Conservation (phyloP, 2,329 filamentous ascomycete species). For the Fusarium acutatum region DNA sequence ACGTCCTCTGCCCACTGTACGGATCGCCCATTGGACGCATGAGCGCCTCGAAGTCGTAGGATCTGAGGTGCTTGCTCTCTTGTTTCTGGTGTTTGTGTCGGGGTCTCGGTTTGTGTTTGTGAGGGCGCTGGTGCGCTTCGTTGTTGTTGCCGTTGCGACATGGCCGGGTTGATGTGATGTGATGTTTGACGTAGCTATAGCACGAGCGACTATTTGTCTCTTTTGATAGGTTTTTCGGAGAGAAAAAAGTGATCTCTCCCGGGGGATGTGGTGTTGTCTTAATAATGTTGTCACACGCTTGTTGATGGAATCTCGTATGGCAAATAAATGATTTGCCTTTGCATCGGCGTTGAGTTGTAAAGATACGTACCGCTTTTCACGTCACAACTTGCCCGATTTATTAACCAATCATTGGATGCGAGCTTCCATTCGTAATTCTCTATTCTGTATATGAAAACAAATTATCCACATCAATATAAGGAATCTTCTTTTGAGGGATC, state of each 20-base stretch:
- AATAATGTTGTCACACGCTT: slow-evolving; percentile 18
- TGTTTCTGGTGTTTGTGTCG: slow-evolving; percentile 40
- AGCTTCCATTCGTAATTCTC: not conserved
- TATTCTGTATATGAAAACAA: not conserved
- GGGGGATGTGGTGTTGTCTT: not conserved
- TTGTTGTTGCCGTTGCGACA: slow-evolving; percentile 47
- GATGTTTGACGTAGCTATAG: not conserved
- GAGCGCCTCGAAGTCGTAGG: slow-evolving; percentile 62
- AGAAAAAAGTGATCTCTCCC: not conserved
- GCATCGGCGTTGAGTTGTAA: not conserved
- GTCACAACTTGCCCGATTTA: not conserved
- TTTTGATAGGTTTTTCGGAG: not conserved
- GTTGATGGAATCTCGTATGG: slow-evolving; percentile 22
- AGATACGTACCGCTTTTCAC: not conserved
- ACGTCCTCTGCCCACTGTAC: slow-evolving; percentile 95
- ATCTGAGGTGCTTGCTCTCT: slow-evolving; percentile 49
- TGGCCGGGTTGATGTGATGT: slow-evolving; percentile 2
- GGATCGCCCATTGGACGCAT: slow-evolving; percentile 59
- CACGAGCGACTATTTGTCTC: not conserved
- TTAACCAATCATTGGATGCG: not conserved
- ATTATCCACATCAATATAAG: not conserved
- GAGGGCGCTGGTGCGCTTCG: slow-evolving; percentile 43
- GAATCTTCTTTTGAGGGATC: not conserved
- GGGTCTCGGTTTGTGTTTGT: slow-evolving; percentile 47
- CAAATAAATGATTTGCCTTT: slow-evolving; percentile 16